phyloP scores from a whole-genome alignment of 106 monocot species.

The Apostasia ramifera region DNA sequence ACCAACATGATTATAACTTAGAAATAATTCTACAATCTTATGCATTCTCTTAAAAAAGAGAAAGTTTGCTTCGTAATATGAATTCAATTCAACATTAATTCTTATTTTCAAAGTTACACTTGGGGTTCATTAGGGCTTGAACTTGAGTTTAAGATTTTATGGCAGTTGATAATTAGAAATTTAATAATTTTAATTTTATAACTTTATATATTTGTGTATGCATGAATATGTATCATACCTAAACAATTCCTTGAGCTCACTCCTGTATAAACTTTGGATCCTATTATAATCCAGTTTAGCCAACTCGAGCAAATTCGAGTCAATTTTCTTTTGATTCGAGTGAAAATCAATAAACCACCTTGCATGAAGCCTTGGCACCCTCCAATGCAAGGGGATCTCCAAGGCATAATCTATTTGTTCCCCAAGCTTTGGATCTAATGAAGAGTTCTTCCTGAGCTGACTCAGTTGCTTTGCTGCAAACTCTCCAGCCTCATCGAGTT shows the following conservation, averaged over 20 bases:
- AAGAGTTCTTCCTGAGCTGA: background rate
- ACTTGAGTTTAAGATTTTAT: too few species aligned
- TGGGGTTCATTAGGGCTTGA: too few species aligned
- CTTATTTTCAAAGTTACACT: too few species aligned
- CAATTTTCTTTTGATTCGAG: slow-evolving; percentile 7
- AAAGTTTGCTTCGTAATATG: slow-evolving; percentile 41
- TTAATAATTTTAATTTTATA: too few species aligned
- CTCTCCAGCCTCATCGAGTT: slow-evolving; percentile 22
- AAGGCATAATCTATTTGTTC: slow-evolving; percentile 17
- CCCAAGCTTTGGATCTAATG: background rate
- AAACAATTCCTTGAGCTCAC: slow-evolving; percentile 17
- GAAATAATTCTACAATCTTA: slow-evolving; percentile 42
- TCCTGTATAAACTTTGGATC: slow-evolving; percentile 24
- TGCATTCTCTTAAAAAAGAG: slow-evolving; percentile 8
- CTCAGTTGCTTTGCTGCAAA: slow-evolving; percentile 14
- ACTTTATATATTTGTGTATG: too few species aligned
- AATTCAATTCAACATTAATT: too few species aligned
- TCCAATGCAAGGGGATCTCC: slow-evolving; percentile 44
- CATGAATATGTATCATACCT: slow-evolving; percentile 12
- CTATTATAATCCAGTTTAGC: slow-evolving; percentile 50
- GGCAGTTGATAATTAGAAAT: too few species aligned
- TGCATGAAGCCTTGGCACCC: slow-evolving; percentile 22
- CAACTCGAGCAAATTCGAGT: slow-evolving; percentile 21
- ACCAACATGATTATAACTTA: slow-evolving; percentile 7
- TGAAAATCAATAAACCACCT: slow-evolving; percentile 30